Base-by-base conservation (phyloP, 2,329 filamentous ascomycete species). In the Aspergillus costaricaensis region DNA sequence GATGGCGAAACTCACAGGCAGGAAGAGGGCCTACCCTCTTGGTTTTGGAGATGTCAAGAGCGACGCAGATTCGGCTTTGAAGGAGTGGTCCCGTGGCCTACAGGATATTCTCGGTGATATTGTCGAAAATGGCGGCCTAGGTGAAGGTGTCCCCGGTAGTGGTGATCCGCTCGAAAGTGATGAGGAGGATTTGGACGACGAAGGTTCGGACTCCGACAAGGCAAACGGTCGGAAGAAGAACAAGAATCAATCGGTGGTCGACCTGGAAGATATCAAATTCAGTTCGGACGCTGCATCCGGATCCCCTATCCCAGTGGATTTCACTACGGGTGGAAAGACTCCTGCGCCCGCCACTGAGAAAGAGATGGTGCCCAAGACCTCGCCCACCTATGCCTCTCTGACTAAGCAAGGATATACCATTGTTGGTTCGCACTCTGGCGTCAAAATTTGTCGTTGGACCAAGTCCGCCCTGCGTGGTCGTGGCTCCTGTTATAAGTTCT, bases 371-470 rank as follows among this genome's bases (percentile, higher is more conserved):
- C 92, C 95, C 8, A 90, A 89, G 64, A 87, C 88, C 62, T 96
- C 94, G 1, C 94, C 95, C 0, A 98, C 95, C 0, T 92, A 96
- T 71, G 84, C 87, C 12, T 86, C 94, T 17, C 85, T 98, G 47
- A 98, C 94, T 1, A 99, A 98, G 75, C 94, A 99, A 81, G 94
- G 94, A 25, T 98, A 98, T 75, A 89, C 91, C 1, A 97, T 98
- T 60, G 90, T 99, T 39, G 95, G 95, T 56, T 94, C 91, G 0
- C 95, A 98, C 78, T 96, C 92, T 0, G 94, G 94, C 30, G 94
- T 98, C 66, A 98, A 98, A 78, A 96, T 97, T 70, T 99, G 94
- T 74, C 91, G 95, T 32, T 99, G 94, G 94, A 98, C 95, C 9
- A 99, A 99, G 78, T 97, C 93, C 1, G 94, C 94, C 9, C 87